Base-by-base conservation (phyloP, 176 grass and related monocot species). In the Avena eriantha region DNA sequence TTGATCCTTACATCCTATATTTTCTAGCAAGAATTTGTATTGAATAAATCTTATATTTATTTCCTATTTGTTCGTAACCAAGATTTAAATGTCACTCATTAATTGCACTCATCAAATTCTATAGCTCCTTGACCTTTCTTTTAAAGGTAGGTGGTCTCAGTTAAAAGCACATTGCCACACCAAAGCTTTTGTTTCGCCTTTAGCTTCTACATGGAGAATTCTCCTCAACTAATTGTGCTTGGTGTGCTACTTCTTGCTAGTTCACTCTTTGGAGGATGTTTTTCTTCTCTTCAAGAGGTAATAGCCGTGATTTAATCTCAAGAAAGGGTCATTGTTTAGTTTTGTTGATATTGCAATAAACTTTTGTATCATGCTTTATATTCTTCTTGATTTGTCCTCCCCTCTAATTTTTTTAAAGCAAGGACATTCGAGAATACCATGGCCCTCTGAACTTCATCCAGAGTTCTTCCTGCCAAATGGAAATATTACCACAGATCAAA, bases 121-220 rank as follows among this genome's bases (percentile, higher is more conserved):
- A 3, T 36, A 69, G 34, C 17, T 10, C 67, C 67, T 41, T 10
- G 18, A 8, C 64, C 8, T 19, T 41, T 70, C 18, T 70, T 41
- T 70, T 70, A 39, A 70, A 41, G 67, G 34, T 0, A 60, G 21
- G 57, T 23, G 67, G 67, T 18, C 34, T 41, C 67, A 4, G 36
- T 70, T 17, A 70, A 11, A 41, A 21, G 3, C 67, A 70, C 34
- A 41, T 70, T 1, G 17, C 34, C 19, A 41, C 35, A 41, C 21
- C 34, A 70, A 41, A 17, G 10, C 17, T 41, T n/a, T 19, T 41
- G 67, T 41, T 70, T 70, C 3, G 17, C 67, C 34, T 70, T 70
- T 70, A 34, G 67, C 67, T 70, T 41, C 16, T 36, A 69, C 65
- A 69, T 69, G 65, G 33, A 69, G 15, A 69, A 36, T 69, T 69